Percentiles rank a stretch among this genome's conserved stretches.
Evolutionary conservation across 202 grass and related monocot genomes (phyloP).

Genomic region (Musa balbisiana): DNA sequence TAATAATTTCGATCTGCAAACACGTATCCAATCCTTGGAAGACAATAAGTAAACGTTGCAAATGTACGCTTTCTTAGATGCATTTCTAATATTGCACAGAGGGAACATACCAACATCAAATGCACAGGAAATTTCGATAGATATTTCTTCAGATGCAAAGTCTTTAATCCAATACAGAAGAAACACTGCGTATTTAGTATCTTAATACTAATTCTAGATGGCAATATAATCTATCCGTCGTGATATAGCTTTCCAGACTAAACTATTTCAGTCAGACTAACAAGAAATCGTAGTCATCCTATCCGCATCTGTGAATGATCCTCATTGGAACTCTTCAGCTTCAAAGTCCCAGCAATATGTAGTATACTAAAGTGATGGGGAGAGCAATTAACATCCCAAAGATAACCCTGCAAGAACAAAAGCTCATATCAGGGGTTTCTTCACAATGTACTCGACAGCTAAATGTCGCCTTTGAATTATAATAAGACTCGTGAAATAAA

Average conservation of each 20-base stretch:
- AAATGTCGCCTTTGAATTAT: not conserved
- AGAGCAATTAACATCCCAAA: constrained; percentile 28
- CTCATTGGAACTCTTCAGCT: not conserved
- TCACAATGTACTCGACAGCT: no score
- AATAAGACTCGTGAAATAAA: not conserved
- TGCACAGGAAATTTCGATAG: not conserved
- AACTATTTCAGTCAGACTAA: not conserved
- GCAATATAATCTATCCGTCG: constrained; percentile 1
- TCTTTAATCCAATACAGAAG: not conserved
- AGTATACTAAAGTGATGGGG: constrained; percentile 24
- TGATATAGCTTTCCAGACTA: not conserved
- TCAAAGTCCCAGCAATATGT: constrained; percentile 28
- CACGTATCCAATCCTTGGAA: no score
- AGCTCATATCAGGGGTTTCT: no score
- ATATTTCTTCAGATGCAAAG: constrained; percentile 9
- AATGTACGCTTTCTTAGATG: no score
- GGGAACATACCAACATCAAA: no score
- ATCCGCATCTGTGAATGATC: not conserved
- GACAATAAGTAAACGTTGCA: no score
- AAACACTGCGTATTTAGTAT: constrained; percentile 6
- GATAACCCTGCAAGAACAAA: constrained; percentile 23
- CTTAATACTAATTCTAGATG: not conserved
- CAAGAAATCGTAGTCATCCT: not conserved
- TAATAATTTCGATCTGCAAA: no score
- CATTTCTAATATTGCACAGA: no score